Evolutionary conservation across 2,329 filamentous ascomycete genomes (phyloP), one percentile per base, ranked within the genome.

Genomic region (Aspergillus neotritici): DNA sequence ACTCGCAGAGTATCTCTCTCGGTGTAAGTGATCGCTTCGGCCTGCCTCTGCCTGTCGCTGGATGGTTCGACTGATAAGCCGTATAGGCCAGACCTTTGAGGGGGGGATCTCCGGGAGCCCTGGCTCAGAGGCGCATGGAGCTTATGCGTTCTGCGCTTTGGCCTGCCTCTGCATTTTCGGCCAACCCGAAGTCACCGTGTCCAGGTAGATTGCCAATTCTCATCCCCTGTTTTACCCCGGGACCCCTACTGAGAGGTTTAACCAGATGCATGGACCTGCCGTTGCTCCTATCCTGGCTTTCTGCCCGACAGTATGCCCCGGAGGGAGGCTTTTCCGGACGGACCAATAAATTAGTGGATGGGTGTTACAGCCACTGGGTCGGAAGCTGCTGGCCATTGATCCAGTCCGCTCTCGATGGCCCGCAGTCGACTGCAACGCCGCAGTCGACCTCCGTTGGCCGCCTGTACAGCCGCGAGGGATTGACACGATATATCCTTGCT

Each of bases 351-450:
- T 77, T 98, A 28, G 93, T 97, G 28, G 93, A 98, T 66, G 93
- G 91, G 35, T 98, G 93, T 70, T 98, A 98, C 71, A 94, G 87
- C 63, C 91, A 96, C 68, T 98, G 93, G 93, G 85, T 95, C 29
- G 93, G 93, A 42, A 86, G 86, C 42, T 97, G 90, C 71, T 98
- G 90, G 87, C 84, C 91, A 35, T 70, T 98, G 52, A 75, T 97
- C 54, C 86, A 96, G 71, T 87, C 87, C 44, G 83, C 83, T 42
- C 69, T 93, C 45, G 77, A 78, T 53, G 79, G 77, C 21, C 71
- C 73, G 43, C 67, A 65, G 41, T 49, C 54, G 40, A 50, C 54
- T 34, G 40, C 53, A 25, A 48, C 49, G 15, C 48, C 51, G 34
- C 48, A 54, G 5, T 47, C 56, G 11, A 48, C 53, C 12, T 47